These are phyloP conservation scores for Drechslerella coelobrocha DNA, from an alignment of 2,329 filamentous ascomycete species.

Conservation along the genomic window DNA sequence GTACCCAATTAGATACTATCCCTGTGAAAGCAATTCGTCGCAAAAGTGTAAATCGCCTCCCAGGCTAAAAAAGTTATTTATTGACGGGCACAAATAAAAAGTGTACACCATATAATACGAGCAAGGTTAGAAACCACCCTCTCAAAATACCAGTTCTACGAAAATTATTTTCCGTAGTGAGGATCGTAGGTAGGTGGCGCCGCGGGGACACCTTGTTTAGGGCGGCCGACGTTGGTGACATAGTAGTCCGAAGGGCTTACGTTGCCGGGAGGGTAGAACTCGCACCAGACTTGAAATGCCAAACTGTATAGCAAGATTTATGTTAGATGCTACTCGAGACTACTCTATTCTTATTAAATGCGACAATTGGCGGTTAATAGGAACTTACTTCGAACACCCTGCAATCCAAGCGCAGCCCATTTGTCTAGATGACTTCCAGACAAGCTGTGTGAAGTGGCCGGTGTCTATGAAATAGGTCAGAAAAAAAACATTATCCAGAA, in stretches of 20 bases:
- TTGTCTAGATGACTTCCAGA: slow-evolving; percentile 70
- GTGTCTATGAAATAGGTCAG: slow-evolving; percentile 59
- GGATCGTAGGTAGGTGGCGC: slow-evolving; percentile 42
- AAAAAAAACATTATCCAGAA: background rate
- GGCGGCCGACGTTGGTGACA: slow-evolving; percentile 20
- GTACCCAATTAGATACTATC: no score
- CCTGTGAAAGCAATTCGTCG: no score
- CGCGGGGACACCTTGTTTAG: slow-evolving; percentile 18
- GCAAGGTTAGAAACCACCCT: no score
- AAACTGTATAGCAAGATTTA: slow-evolving; percentile 10
- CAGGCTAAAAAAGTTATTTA: no score
- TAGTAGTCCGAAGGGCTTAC: slow-evolving; percentile 30
- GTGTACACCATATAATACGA: no score
- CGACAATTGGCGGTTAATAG: background rate
- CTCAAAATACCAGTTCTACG: no score
- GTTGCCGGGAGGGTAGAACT: slow-evolving; percentile 37
- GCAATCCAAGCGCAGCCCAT: slow-evolving; percentile 64
- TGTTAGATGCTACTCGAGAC: slow-evolving; percentile 7
- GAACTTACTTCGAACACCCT: slow-evolving; percentile 43
- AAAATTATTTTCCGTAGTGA: no score
- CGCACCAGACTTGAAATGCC: slow-evolving; percentile 47
- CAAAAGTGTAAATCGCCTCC: no score
- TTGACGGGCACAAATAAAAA: no score
- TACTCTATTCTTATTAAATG: background rate
- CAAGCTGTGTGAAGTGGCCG: slow-evolving; percentile 76